Base-by-base conservation (phyloP, 805 yeast species). In the Saccharomycopsis selenospora region DNA sequence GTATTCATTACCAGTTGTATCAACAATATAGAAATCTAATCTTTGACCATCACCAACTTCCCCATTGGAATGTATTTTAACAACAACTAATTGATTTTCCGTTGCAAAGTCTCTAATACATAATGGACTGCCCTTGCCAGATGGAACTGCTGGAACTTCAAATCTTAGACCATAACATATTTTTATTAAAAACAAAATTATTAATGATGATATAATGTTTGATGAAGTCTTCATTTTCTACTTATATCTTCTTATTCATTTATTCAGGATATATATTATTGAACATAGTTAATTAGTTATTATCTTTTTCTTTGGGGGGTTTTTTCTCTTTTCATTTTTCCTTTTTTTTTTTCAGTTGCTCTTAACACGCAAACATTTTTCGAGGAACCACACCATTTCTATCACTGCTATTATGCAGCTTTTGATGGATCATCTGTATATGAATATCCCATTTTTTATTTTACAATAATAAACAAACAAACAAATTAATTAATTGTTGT, bases 41-140 rank as follows among this genome's bases (percentile, higher is more conserved):
- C 68, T 67, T 68, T 93, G 98, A 30, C 98, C 98, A 66, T 93
- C 98, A 33, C 91, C 93, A 50, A 69, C 68, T 46, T 71, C 62
- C 29, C 98, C 98, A 57, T 76, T 72, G 6, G 95, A 76, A 51
- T 77, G 75, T 58, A 88, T 76, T 56, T 81, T 83, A 50, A 90
- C 85, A 42, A 91, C 96, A 24, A 91, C 97, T 56, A 90, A 67
- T 62, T 87, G 91, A 50, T 88, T 90, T 56, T 80, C 85, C 43
- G 76, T 70, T 47, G 86, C 95, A 62, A 91, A 91, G 65, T 93
- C 97, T 64, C 98, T 85, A 56, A 93, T 76, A 71, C 99, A 93
- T 50, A 82, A 77, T 30, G 91, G 90, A 7, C 22, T 27, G 5
- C 26, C 22, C 17, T 23, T 24, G 22, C 43, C 24, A n/a, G 26